Conservation (phyloP, 2,329 filamentous ascomycete species). For the Harringtonia aguacate region DNA sequence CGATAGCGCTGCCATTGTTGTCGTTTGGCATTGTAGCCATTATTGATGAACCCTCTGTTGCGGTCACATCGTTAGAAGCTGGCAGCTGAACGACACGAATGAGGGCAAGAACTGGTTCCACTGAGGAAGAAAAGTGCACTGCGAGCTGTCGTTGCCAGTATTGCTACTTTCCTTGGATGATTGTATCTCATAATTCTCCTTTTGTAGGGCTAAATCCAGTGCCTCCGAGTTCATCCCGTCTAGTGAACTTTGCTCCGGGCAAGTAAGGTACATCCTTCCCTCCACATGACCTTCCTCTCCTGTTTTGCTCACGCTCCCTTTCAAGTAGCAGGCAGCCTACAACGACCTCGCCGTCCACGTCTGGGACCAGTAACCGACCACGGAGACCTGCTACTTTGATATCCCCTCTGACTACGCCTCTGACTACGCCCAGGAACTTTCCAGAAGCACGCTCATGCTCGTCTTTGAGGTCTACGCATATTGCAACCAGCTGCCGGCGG, state of each 20-base stretch:
- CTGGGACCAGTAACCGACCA: slow-evolving; percentile 21
- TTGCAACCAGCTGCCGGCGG: slow-evolving; percentile 3
- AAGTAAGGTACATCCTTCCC: too few species aligned
- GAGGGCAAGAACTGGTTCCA: slow-evolving; percentile 20
- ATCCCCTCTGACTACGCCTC: slow-evolving; percentile 24
- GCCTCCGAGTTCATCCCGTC: too few species aligned
- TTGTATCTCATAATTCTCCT: too few species aligned
- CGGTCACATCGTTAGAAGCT: slow-evolving; percentile 15
- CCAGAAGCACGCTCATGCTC: slow-evolving; percentile 21
- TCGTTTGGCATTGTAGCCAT: slow-evolving; percentile 20
- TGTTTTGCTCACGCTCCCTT: not conserved
- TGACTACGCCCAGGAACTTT: slow-evolving; percentile 20
- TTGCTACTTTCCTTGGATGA: not conserved
- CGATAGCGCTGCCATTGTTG: slow-evolving; percentile 18
- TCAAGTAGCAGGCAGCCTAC: slow-evolving; percentile 31
- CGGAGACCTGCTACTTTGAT: slow-evolving; percentile 30
- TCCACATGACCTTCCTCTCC: too few species aligned
- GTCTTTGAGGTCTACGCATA: slow-evolving; percentile 23
- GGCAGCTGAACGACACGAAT: slow-evolving; percentile 15
- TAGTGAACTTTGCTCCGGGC: slow-evolving; percentile 23
- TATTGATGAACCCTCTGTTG: slow-evolving; percentile 19
- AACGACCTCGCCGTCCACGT: slow-evolving; percentile 26
- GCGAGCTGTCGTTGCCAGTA: too few species aligned
- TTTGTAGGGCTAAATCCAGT: too few species aligned
- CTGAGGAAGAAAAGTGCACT: slow-evolving; percentile 3